Evolutionary conservation across 371 early-diverging fungal genomes (phyloP).

Genomic region (Mucor piriformis): DNA sequence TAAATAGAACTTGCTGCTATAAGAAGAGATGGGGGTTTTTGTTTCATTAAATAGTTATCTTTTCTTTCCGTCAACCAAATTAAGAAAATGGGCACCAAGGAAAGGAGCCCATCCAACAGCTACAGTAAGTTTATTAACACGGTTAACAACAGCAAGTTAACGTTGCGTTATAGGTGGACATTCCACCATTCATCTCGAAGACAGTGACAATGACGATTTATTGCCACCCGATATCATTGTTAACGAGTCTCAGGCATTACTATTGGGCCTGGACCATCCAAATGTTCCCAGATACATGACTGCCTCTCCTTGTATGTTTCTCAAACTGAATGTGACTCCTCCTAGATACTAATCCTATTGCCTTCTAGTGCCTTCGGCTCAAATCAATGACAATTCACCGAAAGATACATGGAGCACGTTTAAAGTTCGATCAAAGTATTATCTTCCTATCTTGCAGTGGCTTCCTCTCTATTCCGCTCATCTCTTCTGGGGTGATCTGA

Average conservation of each 20-base stretch:
- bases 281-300: slow-evolving; percentile 31
- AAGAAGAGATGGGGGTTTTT: no score
- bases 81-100: no score
- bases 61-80: no score
- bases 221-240: slow-evolving; percentile 22
- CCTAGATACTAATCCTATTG: not conserved
- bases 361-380: slow-evolving; percentile 43
- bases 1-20: no score
- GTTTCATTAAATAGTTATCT: no score
- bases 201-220: slow-evolving; percentile 22
- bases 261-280: slow-evolving; percentile 26
- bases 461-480: slow-evolving; percentile 72
- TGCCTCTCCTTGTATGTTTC: slow-evolving; percentile 31
- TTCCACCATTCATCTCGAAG: slow-evolving; percentile 23
- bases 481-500: slow-evolving; percentile 63
- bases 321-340: not conserved
- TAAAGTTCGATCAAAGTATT: slow-evolving; percentile 78
- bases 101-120: no score
- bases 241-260: slow-evolving; percentile 17
- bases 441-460: slow-evolving; percentile 90
- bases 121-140: no score
- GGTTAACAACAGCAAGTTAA: no score
- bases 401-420: slow-evolving; percentile 42
- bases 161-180: slow-evolving; percentile 2
- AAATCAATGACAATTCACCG: slow-evolving; percentile 26